Conservation (phyloP, 768 basidiomycete species). For the Podaxis sp. region DNA sequence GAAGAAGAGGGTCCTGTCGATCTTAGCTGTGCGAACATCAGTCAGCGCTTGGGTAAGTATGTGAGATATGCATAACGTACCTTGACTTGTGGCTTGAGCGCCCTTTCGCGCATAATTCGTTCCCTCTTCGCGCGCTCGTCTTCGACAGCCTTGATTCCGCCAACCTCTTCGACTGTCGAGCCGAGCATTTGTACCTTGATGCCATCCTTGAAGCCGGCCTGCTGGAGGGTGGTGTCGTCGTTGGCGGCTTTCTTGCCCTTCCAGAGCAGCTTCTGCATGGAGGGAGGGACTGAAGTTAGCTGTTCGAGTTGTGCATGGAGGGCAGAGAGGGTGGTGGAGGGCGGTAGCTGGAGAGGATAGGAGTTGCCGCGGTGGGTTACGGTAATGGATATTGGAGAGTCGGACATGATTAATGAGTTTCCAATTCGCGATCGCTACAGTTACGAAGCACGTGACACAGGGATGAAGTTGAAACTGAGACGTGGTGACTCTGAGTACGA, state of each 20-base stretch:
- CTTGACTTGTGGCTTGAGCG: slow-evolving; percentile 55
- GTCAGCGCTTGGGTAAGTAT: slow-evolving; percentile 24
- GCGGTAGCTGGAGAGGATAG: slow-evolving; percentile 46
- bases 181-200: slow-evolving; percentile 72
- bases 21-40: slow-evolving; percentile 26
- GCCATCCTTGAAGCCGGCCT: slow-evolving; percentile 61
- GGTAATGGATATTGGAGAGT: slow-evolving; percentile 17
- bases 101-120: slow-evolving; percentile 56
- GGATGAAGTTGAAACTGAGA: too few relatives aligned
- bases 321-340: slow-evolving; percentile 46
- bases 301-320: slow-evolving; percentile 55
- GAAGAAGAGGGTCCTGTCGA: slow-evolving; percentile 25
- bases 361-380: slow-evolving; percentile 49
- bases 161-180: slow-evolving; percentile 56
- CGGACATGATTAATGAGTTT: not conserved
- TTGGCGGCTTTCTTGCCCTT: slow-evolving; percentile 57
- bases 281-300: slow-evolving; percentile 63
- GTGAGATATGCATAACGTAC: slow-evolving; percentile 31
- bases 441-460: slow-evolving; percentile 3
- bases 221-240: slow-evolving; percentile 27
- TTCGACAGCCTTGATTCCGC: slow-evolving; percentile 53
- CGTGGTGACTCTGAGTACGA: too few relatives aligned
- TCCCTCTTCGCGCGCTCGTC: slow-evolving; percentile 56
- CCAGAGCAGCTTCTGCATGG: slow-evolving; percentile 69
- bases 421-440: not conserved